These are phyloP conservation scores for Tarenaya hassleriana DNA, from an alignment of 345 rosid species.

Conservation along the genomic window DNA sequence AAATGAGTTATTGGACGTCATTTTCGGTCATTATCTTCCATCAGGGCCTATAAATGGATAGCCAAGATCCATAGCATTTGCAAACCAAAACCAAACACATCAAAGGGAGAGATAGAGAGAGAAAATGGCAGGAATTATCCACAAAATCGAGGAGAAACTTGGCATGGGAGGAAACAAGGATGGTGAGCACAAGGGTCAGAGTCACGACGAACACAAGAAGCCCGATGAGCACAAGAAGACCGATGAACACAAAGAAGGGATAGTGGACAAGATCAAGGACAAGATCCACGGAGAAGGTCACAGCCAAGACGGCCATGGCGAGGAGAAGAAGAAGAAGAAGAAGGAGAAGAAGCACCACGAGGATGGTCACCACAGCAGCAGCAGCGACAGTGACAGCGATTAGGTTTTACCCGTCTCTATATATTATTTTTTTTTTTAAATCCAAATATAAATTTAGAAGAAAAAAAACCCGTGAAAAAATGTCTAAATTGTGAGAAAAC, in stretches of 20 bases:
- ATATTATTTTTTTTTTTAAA: slow-evolving; percentile 1
- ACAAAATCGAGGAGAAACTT: slow-evolving; percentile 61
- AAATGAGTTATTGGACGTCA: too few relatives aligned
- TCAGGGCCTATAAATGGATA: slow-evolving; percentile 20
- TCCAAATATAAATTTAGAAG: not conserved
- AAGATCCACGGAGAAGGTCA: slow-evolving; percentile 25
- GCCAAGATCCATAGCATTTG: slow-evolving; percentile 13
- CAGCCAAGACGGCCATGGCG: slow-evolving; percentile 22
- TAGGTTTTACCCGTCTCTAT: slow-evolving; percentile 19
- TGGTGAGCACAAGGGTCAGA: too few relatives aligned
- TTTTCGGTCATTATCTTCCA: too few relatives aligned
- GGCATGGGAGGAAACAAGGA: slow-evolving; percentile 53
- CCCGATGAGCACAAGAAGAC: slow-evolving; percentile 28
- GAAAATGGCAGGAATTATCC: slow-evolving; percentile 54
- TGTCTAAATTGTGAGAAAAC: too few relatives aligned
- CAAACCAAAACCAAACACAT: slow-evolving; percentile 11
- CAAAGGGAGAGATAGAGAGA: not conserved
- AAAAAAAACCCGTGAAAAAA: too few relatives aligned
- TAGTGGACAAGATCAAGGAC: slow-evolving; percentile 12
- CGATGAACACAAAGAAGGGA: slow-evolving; percentile 24
- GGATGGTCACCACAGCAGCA: slow-evolving; percentile 44
- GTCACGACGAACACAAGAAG: slow-evolving; percentile 41
- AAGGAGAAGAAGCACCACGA: slow-evolving; percentile 36
- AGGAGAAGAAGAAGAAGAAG: slow-evolving; percentile 42
- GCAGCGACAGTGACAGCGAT: slow-evolving; percentile 69